Percentiles rank a stretch among this genome's conserved stretches.
Conservation (phyloP, 1,139 yeast species). For the Pichia terricola region DNA sequence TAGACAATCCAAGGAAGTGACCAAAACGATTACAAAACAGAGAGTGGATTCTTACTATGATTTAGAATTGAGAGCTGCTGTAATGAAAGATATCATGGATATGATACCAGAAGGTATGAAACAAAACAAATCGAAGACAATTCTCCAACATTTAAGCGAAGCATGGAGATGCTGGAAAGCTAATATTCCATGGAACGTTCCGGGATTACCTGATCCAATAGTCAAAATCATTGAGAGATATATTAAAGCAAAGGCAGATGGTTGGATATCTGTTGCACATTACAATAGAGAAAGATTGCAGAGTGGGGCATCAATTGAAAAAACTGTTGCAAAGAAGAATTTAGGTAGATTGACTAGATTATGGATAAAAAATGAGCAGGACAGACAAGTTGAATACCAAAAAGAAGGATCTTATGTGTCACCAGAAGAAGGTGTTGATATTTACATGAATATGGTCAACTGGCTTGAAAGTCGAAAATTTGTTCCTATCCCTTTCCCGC, state of each 20-base stretch:
- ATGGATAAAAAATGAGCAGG: slow-evolving; percentile 91
- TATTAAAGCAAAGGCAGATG: slow-evolving; percentile 91
- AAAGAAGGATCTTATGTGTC: slow-evolving; percentile 82
- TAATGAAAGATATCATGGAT: slow-evolving; percentile 89
- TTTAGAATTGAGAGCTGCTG: slow-evolving; percentile 85
- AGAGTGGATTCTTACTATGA: slow-evolving; percentile 93
- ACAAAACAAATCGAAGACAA: slow-evolving; percentile 77
- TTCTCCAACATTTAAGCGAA: slow-evolving; percentile 88
- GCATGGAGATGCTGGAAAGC: slow-evolving; percentile 99
- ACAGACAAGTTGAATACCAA: slow-evolving; percentile 70
- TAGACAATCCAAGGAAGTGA: slow-evolving; percentile 81
- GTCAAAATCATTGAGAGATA: slow-evolving; percentile 81
- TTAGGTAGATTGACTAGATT: slow-evolving; percentile 83
- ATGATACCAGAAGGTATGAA: slow-evolving; percentile 95
- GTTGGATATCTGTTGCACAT: slow-evolving; percentile 93
- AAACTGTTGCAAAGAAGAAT: slow-evolving; percentile 88
- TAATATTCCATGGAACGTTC: slow-evolving; percentile 95
- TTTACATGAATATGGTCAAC: slow-evolving; percentile 78
- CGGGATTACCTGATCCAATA: slow-evolving; percentile 89
- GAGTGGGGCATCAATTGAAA: slow-evolving; percentile 85
- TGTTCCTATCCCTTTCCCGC: slow-evolving; percentile 90
- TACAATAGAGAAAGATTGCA: slow-evolving; percentile 82
- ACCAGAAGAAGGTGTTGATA: slow-evolving; percentile 81
- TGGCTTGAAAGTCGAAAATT: slow-evolving; percentile 89
- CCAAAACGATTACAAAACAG: slow-evolving; percentile 91